phyloP scores from a whole-genome alignment of 176 grass and related monocot species.

The Aegilops longissima region DNA sequence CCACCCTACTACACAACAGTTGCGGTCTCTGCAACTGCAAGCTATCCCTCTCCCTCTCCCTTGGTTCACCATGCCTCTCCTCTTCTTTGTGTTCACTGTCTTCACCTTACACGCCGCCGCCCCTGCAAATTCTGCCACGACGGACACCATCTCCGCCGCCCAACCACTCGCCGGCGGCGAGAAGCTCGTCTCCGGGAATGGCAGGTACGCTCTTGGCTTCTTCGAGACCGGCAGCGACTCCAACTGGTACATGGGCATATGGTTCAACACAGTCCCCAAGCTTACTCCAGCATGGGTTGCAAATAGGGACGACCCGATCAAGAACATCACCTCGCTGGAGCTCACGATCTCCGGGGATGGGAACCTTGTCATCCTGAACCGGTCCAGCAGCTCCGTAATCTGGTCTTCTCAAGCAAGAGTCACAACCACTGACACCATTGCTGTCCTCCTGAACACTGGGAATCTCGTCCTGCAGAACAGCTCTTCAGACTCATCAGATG shows the following conservation, averaged over 20 bases:
- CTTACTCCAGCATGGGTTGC: constrained; percentile 41
- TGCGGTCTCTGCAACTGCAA: background rate
- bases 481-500: background rate
- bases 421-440: background rate
- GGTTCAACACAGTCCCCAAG: constrained; percentile 34
- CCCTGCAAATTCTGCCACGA: background rate
- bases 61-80: background rate
- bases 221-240: constrained; percentile 17
- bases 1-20: background rate
- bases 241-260: constrained; percentile 53
- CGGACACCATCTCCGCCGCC: constrained; percentile 12
- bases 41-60: background rate
- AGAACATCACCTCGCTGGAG: background rate
- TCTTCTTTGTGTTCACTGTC: background rate
- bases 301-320: constrained; percentile 34
- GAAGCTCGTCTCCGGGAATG: constrained; percentile 30
- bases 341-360: constrained; percentile 33
- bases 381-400: background rate
- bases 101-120: background rate
- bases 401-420: constrained; percentile 29
- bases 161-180: background rate
- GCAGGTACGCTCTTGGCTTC: constrained; percentile 28
- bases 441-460: constrained; percentile 28
- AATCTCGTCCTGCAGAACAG: constrained; percentile 42
- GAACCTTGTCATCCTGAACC: constrained; percentile 33